These are phyloP conservation scores for Rubia tinctorum DNA, from an alignment of 305 asterid genomes.

Conservation along the genomic window DNA sequence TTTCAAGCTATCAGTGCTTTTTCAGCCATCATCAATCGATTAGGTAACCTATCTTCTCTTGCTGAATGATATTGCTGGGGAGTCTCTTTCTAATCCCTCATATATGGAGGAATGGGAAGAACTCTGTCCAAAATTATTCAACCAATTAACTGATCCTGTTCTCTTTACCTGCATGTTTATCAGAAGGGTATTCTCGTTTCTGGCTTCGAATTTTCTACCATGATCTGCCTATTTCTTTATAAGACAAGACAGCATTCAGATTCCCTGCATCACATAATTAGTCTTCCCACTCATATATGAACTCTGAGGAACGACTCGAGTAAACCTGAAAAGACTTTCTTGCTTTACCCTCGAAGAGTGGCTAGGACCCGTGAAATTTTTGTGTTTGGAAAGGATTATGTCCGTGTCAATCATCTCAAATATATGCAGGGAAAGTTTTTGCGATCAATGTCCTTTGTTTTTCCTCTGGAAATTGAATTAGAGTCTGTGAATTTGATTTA, in stretches of 20 bases:
- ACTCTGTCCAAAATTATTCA: not conserved
- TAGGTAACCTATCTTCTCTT: constrained; percentile 49
- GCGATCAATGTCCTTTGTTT: not conserved
- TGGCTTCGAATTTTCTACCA: not conserved
- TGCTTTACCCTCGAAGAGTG: not conserved
- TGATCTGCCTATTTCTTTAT: not conserved
- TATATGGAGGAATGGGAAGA: not conserved
- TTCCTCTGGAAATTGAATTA: not conserved
- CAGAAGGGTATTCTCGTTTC: not conserved
- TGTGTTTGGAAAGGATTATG: not conserved
- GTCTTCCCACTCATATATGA: too few relatives aligned
- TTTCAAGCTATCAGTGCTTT: constrained; percentile 95
- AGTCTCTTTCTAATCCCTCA: not conserved
- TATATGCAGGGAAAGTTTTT: not conserved
- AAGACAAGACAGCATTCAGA: not conserved
- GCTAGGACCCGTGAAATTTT: not conserved
- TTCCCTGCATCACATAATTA: not conserved
- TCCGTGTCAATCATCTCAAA: not conserved
- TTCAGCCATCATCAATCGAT: constrained; percentile 88
- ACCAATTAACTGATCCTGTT: not conserved
- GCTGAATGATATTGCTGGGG: not conserved
- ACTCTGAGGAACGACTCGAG: not conserved
- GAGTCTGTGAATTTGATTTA: not conserved
- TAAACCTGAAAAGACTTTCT: not conserved
- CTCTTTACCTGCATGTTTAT: not conserved